phyloP scores from a whole-genome alignment of 331 rosid genomes.

The Acacia concinna region DNA sequence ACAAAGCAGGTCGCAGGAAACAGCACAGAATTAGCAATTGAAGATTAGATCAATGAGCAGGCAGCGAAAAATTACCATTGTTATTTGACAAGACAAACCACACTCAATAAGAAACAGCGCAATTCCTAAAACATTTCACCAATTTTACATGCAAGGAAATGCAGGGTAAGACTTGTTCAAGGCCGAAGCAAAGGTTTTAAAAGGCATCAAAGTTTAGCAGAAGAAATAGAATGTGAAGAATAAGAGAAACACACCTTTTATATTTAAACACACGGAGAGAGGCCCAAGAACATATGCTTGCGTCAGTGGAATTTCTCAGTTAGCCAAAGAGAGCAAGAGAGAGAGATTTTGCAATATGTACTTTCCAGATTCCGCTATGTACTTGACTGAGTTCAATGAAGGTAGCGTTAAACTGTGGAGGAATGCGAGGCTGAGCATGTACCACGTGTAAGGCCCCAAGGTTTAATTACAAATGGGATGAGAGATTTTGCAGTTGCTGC shows the following conservation, averaged over 20 bases:
- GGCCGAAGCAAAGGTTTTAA: constrained; percentile 5
- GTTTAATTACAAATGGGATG: background rate
- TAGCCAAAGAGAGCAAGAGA: constrained; percentile 5
- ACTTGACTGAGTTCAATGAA: constrained; percentile 26
- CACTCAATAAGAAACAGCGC: background rate
- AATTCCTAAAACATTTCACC: background rate
- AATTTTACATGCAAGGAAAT: background rate
- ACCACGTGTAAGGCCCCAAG: constrained; percentile 58
- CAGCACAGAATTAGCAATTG: background rate
- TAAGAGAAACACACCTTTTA: constrained; percentile 40
- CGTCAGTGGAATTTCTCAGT: background rate
- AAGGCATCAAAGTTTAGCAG: background rate
- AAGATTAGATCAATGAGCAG: background rate
- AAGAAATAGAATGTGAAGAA: background rate
- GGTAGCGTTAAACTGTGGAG: constrained; percentile 8
- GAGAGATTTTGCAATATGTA: constrained; percentile 5
- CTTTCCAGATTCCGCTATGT: constrained; percentile 23
- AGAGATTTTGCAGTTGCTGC: background rate
- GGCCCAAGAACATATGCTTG: background rate
- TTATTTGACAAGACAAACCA: background rate
- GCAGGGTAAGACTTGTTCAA: background rate
- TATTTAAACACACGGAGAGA: background rate
- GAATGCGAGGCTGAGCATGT: constrained; percentile 42
- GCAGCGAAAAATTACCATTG: background rate
- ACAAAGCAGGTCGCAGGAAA: background rate